These are phyloP conservation scores for Suhomyces emberorum DNA, from an alignment of 805 yeast genomes.

Conservation along the genomic window DNA sequence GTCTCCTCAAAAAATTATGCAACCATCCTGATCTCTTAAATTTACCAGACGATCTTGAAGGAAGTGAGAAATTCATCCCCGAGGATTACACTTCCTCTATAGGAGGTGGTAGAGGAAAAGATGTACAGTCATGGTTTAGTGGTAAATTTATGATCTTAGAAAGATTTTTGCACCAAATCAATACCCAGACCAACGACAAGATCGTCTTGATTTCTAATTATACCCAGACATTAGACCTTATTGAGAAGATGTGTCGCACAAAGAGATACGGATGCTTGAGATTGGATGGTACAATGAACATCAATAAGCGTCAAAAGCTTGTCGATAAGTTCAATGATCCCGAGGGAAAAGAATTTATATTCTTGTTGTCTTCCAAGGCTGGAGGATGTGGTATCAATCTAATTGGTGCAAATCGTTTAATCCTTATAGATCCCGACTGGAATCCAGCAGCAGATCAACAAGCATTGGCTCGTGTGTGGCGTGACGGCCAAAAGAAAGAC, in stretches of 20 bases:
- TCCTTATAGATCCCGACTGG: conserved; percentile 92
- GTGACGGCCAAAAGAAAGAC: conserved; percentile 97
- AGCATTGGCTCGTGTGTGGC: conserved; percentile 96
- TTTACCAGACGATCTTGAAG: conserved; percentile 75
- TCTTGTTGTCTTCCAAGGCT: conserved; percentile 88
- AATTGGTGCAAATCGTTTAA: conserved; percentile 91
- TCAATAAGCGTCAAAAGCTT: conserved; percentile 86
- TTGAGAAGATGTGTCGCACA: conserved; percentile 79
- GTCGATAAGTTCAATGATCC: conserved; percentile 93
- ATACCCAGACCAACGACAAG: conserved; percentile 84
- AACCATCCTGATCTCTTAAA: conserved; percentile 87
- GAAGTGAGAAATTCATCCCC: conserved; percentile 63
- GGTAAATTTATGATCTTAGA: conserved; percentile 86
- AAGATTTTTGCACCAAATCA: conserved; percentile 75
- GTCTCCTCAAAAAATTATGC: conserved; percentile 82
- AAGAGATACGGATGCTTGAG: conserved; percentile 74
- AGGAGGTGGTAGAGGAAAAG: conserved; percentile 38
- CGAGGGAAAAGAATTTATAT: conserved; percentile 80
- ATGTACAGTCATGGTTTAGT: conserved; percentile 75
- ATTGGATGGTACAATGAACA: conserved; percentile 89
- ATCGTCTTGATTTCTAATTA: conserved; percentile 93
- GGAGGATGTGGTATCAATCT: conserved; percentile 98
- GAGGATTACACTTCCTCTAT: conserved; percentile 61
- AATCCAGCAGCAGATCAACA: conserved; percentile 98
- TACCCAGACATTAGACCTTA: conserved; percentile 88